Base-by-base conservation (phyloP, 192 early-diverging fungal species). In the Thamnidium elegans region DNA sequence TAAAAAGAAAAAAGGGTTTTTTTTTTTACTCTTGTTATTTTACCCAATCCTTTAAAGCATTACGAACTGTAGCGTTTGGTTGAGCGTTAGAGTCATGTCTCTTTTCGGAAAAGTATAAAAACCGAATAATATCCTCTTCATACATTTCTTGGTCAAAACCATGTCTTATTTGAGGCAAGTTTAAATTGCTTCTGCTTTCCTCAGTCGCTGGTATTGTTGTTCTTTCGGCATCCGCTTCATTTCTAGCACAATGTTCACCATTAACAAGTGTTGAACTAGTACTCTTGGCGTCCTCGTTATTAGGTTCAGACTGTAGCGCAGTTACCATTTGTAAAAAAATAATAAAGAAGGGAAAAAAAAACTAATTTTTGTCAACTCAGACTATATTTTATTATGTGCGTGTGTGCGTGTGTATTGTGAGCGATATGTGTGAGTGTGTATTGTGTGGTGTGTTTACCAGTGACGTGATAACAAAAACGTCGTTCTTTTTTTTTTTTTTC, bases 51-150 rank as follows among this genome's bases (percentile, higher is more conserved):
- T 79, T 76, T 8, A 73, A 46, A 39, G 62, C 14, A 19, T 31
- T 55, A 4, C 39, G 9, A 11, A 34, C 50, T 19, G 21, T 55
- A 20, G 34, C 1, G 58, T 31, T 63, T 26, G 52, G 67, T 65
- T 55, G 74, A 56, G 62, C 73, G 65, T 47, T 69, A 36, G 80
- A 77, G 26, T 79, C 75, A 55, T 85, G 84, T 32, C 81, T 76
- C 50, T 83, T 85, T 21, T 83, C 81, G 14, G 76, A 81, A 67
- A 75, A 85, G 61, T 79, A 85, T 58, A 80, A 71, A 65, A 78
- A 82, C 13, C 78, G 67, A 5, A 79, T 73, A 44, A 80, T 65
- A 23, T 75, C 78, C 66, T 82, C 76, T 58, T 80, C 81, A 58
- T 74, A 79, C 46, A 72, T 66, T 39, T 82, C 75, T 9, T 77